phyloP scores from a whole-genome alignment of 2,329 filamentous ascomycete genomes.

The Drechslerella dactyloides region DNA sequence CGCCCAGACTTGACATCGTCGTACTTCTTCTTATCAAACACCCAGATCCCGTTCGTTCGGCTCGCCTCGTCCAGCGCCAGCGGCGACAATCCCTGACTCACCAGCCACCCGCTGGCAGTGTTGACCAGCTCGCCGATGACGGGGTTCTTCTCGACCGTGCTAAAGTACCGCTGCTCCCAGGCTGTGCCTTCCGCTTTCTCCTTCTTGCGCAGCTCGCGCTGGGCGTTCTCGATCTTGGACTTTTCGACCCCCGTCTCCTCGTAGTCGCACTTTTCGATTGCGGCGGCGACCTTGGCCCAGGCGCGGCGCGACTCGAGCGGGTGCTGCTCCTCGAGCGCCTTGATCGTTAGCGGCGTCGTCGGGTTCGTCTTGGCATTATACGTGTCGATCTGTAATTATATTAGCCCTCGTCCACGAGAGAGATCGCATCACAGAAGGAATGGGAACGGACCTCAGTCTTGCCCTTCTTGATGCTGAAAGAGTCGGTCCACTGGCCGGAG shows the following conservation, averaged over 20 bases:
- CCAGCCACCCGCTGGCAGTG: slow-evolving; percentile 56
- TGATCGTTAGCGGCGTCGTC: slow-evolving; percentile 73
- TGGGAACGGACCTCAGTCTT: slow-evolving; percentile 49
- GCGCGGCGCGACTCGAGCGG: slow-evolving; percentile 85
- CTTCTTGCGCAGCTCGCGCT: slow-evolving; percentile 75
- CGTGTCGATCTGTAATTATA: slow-evolving; percentile 62
- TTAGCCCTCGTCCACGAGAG: slow-evolving; percentile 54
- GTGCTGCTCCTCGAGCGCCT: slow-evolving; percentile 78
- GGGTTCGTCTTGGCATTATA: slow-evolving; percentile 67
- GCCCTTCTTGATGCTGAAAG: slow-evolving; percentile 74
- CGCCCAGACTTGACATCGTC: slow-evolving; percentile 30
- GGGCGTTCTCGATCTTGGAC: slow-evolving; percentile 84
- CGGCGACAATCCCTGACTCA: slow-evolving; percentile 54
- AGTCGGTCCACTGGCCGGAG: slow-evolving; percentile 87
- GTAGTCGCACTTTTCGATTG: slow-evolving; percentile 82
- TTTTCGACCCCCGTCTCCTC: slow-evolving; percentile 80
- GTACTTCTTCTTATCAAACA: slow-evolving; percentile 64
- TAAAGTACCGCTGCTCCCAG: slow-evolving; percentile 89
- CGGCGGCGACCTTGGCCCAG: slow-evolving; percentile 83
- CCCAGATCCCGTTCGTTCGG: slow-evolving; percentile 74
- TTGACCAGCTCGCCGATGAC: slow-evolving; percentile 60
- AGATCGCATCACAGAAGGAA: not conserved
- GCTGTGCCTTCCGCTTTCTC: slow-evolving; percentile 75
- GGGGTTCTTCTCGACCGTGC: slow-evolving; percentile 61
- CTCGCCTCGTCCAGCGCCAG: slow-evolving; percentile 64